Evolutionary conservation across 1,284 basidiomycete species (phyloP).

Genomic region (Coniferiporia weirii): DNA sequence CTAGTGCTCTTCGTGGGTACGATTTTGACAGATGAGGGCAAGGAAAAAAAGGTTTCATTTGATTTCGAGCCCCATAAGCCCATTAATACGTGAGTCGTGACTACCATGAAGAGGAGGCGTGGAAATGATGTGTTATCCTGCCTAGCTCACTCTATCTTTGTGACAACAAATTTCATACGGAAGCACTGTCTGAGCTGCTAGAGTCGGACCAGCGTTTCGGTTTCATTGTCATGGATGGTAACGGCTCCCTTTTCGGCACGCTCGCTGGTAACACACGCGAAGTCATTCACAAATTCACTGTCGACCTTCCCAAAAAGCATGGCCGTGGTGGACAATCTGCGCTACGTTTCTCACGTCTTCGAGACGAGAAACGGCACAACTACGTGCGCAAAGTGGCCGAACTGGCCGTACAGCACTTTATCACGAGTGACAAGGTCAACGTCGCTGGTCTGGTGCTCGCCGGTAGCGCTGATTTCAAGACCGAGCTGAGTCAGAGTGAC

Average conservation of each 20-base stretch:
- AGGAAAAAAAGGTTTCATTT: constrained; percentile 98
- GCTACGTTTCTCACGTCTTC: constrained; percentile 98
- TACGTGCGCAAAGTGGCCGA: constrained; percentile 99
- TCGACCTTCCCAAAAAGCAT: constrained; percentile 99
- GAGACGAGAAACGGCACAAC: constrained; percentile 99
- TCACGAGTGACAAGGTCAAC: constrained; percentile 98
- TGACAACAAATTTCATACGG: constrained; percentile 99
- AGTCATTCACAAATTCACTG: constrained; percentile 96
- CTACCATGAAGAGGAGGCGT: neutral
- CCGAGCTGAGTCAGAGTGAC: constrained; percentile 93
- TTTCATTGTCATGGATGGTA: constrained; percentile 99
- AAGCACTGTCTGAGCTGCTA: constrained; percentile 92
- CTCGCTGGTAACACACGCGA: constrained; percentile 97
- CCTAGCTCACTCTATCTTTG: constrained; percentile 92
- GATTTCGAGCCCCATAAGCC: constrained; percentile 98
- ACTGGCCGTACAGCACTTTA: constrained; percentile 95
- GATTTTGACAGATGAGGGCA: constrained; percentile 96
- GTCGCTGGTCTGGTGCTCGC: constrained; percentile 96
- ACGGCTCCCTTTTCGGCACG: constrained; percentile 93
- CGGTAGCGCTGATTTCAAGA: constrained; percentile 98
- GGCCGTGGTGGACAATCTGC: constrained; percentile 99
- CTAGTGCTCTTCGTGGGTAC: constrained; percentile 97
- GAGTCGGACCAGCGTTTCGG: constrained; percentile 98
- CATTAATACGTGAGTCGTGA: constrained; percentile 83
- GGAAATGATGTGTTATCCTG: neutral